These are phyloP conservation scores for Albatrellus ellisii DNA, from an alignment of 768 basidiomycete species.

Conservation along the genomic window DNA sequence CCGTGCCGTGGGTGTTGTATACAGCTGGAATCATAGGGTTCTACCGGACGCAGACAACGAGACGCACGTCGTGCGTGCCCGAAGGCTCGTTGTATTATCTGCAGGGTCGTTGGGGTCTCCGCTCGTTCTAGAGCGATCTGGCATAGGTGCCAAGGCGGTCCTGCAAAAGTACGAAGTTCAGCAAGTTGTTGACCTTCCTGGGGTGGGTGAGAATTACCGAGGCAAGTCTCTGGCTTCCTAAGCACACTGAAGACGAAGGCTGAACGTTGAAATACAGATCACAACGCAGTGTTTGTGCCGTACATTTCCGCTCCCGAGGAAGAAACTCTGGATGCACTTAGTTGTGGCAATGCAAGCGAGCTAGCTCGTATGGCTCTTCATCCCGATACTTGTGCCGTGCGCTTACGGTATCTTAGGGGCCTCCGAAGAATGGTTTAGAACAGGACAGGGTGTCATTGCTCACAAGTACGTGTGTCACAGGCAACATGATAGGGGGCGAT, in stretches of 20 bases:
- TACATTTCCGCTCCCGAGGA: conserved; percentile 10
- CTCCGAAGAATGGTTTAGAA: conserved; percentile 20
- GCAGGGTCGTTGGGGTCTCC: conserved; percentile 32
- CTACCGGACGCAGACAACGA: conserved; percentile 10
- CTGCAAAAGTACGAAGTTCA: conserved; percentile 20
- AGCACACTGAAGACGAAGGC: neutral
- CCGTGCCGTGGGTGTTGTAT: conserved; percentile 27
- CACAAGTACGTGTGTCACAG: conserved; percentile 30
- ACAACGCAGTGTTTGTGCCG: conserved; percentile 14
- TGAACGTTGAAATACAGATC: conserved; percentile 9
- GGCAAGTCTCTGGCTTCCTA: conserved; percentile 14
- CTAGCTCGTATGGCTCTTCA: conserved; percentile 9
- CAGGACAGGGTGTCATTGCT: conserved; percentile 35
- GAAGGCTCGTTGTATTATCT: conserved; percentile 25
- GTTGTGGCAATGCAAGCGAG: conserved; percentile 8
- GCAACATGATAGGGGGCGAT: neutral
- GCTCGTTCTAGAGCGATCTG: conserved; percentile 40
- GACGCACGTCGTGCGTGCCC: conserved; percentile 17
- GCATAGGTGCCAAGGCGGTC: conserved; percentile 23
- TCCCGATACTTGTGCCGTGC: neutral
- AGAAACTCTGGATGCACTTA: conserved; percentile 14
- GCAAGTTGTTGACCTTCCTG: conserved; percentile 24
- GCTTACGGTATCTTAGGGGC: conserved; percentile 16
- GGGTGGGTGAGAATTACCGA: conserved; percentile 30
- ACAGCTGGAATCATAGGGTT: conserved; percentile 17